These are phyloP conservation scores for Lachancea nothofagi DNA, from an alignment of 805 yeast species.

Conservation along the genomic window DNA sequence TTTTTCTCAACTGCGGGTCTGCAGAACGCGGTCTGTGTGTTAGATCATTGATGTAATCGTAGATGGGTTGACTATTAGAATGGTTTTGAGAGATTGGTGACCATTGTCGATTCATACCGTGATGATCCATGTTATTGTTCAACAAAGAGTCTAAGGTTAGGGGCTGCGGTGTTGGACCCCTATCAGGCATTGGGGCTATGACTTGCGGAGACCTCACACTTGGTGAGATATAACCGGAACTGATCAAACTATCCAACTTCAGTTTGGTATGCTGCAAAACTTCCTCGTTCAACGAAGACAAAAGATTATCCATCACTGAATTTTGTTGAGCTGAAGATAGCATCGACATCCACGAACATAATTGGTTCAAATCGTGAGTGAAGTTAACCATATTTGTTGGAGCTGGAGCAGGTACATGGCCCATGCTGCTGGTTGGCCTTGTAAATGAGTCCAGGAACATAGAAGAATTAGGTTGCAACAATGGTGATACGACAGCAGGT, in stretches of 20 bases:
- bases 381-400: slow-evolving; percentile 32
- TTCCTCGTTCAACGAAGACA: slow-evolving; percentile 47
- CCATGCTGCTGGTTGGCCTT: slow-evolving; percentile 18
- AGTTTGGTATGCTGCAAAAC: slow-evolving; percentile 44
- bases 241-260: slow-evolving; percentile 37
- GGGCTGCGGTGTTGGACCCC: slow-evolving; percentile 31
- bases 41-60: slow-evolving; percentile 30
- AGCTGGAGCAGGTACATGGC: slow-evolving; percentile 11
- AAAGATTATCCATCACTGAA: slow-evolving; percentile 49
- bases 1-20: slow-evolving; percentile 30
- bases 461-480: slow-evolving; percentile 21
- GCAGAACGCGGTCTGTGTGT: slow-evolving; percentile 41
- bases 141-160: slow-evolving; percentile 37
- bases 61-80: slow-evolving; percentile 31
- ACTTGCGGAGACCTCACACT: slow-evolving; percentile 21
- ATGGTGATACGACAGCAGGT: slow-evolving; percentile 25
- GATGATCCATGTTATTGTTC: slow-evolving; percentile 20
- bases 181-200: slow-evolving; percentile 25
- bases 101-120: slow-evolving; percentile 22
- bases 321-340: slow-evolving; percentile 48
- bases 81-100: slow-evolving; percentile 36
- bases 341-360: slow-evolving; percentile 46
- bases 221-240: slow-evolving; percentile 23
- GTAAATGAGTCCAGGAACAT: slow-evolving; percentile 22
- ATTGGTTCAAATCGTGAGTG: slow-evolving; percentile 45